These are phyloP conservation scores for Brassica hybrid DNA, from an alignment of 441 rosid species.

Conservation along the genomic window DNA sequence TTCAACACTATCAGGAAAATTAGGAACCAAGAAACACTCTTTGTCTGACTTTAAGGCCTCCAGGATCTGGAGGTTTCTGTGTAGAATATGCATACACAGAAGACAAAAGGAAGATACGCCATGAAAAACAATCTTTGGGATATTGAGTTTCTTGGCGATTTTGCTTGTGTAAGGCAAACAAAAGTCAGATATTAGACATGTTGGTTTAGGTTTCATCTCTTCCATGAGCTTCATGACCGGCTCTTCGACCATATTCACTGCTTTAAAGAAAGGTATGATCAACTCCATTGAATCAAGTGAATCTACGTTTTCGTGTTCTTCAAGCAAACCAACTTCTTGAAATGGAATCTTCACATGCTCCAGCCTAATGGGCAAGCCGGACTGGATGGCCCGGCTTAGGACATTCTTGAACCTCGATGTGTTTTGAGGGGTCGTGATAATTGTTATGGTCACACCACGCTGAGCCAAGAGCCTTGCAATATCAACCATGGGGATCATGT, in stretches of 20 bases:
- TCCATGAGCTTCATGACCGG: slow-evolving; percentile 42
- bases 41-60: slow-evolving; percentile 16
- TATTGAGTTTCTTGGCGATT: slow-evolving; percentile 41
- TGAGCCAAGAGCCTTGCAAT: slow-evolving; percentile 49
- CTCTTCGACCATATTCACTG: slow-evolving; percentile 37
- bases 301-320: slow-evolving; percentile 42
- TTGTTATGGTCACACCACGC: slow-evolving; percentile 38
- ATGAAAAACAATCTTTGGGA: slow-evolving; percentile 51
- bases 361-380: slow-evolving; percentile 32
- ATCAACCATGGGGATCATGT: slow-evolving; percentile 54
- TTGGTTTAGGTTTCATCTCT: slow-evolving; percentile 43
- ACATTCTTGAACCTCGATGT: slow-evolving; percentile 32
- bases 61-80: background rate
- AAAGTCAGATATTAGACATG: slow-evolving; percentile 48
- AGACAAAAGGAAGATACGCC: slow-evolving; percentile 47
- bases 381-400: slow-evolving; percentile 21
- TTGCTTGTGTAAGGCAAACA: slow-evolving; percentile 42
- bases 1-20: slow-evolving; percentile 43
- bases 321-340: slow-evolving; percentile 37
- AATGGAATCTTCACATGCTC: slow-evolving; percentile 36
- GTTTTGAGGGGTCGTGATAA: slow-evolving; percentile 42
- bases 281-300: slow-evolving; percentile 5
- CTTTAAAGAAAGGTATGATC: slow-evolving; percentile 31
- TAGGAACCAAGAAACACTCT: slow-evolving; percentile 40
- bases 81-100: slow-evolving; percentile 32